Base-by-base conservation (phyloP, 805 yeast genomes). In the Zygotorulaspora sp. region DNA sequence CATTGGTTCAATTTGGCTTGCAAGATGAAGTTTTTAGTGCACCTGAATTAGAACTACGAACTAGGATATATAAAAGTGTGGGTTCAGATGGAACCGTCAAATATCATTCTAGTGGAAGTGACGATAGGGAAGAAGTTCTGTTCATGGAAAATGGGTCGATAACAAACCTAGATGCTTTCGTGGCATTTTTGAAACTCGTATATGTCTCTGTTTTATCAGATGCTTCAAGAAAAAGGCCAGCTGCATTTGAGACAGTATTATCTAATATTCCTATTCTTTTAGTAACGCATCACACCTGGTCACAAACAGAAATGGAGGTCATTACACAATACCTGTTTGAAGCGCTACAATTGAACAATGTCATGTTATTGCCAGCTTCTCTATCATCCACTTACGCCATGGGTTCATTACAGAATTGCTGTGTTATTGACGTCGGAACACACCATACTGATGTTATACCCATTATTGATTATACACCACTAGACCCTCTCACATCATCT, bases 371-470 rank as follows among this genome's bases (percentile, higher is more conserved):
- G 25, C 88, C 94, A 30, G 65, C 73, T 14, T 68, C 88, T 1
- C 63, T 87, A 25, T 83, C 86, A 5, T 66, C 87, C 1, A 67
- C 83, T 12, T 88, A 78, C 61, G 90, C 96, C 0, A 71, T 80
- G 57, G 84, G 86, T 4, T 65, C 73, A 11, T 64, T 78, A 8
- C 72, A 79, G 26, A 83, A 78, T 44, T 72, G 88, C 1, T 65
- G 83, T 24, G 83, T 90, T 12, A 76, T 90, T 28, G 95, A 90
- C 59, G 71, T 90, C 32, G 97, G 97, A 13, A 66, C 68, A 45
- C 75, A 78, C 16, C 75, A 80, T 48, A 77, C 88, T 2, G 95
- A 87, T 56, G 69, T 90, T 16, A 70, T 80, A 9, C 92, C 96
- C 2, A 75, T 90, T n/a, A 61, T 83, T 20, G 92, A 84, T 45